Base-by-base conservation (phyloP, 1,284 basidiomycete genomes). In the Cryptococcus sp. region DNA sequence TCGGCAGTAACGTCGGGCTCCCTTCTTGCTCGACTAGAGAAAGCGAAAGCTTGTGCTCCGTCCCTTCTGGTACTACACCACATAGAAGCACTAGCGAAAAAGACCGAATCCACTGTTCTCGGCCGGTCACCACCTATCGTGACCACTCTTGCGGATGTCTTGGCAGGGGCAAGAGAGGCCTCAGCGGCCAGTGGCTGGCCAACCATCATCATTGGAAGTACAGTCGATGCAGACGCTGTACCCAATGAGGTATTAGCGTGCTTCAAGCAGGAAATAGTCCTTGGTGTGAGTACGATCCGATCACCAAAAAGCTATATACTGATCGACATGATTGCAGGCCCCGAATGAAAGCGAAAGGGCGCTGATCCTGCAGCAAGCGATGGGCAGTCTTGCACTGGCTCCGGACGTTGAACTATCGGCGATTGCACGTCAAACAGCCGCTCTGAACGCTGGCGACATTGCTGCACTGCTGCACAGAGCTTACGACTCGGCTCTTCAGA, bases 351-450 rank as follows among this genome's bases (percentile, higher is more conserved):
- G 78, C 6, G 88, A 91, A 65, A 82, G 95, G 52, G 77, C 84
- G 48, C 81, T 82, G 39, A 88, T 93, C 50, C 79, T 94, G 17
- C 64, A 79, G 5, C 80, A 81, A 6, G 69, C 86, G 16, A 77
- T 91, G 5, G 61, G 72, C 1, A 76, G 78, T 5, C 75, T 79
- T 27, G 62, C 73, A 0, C 71, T 95, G 25, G 85, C 88, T 0
- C 84, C 88, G 0, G 96, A 99, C 77, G 88, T 96, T 0, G 88
- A 88, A 13, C 65, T 94, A 25, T 78, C 81, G 47, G 78, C 80
- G 16, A 73, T 99, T 5, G 93, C 96, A 3, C 85, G 86, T 4
- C 91, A 96, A 74, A 96, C 94, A 2, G 96, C 96, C 8, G 93
- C 93, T 1, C 82, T 99, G 11, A 86, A 93, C 40, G 90, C 93